Conservation (phyloP, 148 eudicot genomes). For the Chenopodium suecicum region DNA sequence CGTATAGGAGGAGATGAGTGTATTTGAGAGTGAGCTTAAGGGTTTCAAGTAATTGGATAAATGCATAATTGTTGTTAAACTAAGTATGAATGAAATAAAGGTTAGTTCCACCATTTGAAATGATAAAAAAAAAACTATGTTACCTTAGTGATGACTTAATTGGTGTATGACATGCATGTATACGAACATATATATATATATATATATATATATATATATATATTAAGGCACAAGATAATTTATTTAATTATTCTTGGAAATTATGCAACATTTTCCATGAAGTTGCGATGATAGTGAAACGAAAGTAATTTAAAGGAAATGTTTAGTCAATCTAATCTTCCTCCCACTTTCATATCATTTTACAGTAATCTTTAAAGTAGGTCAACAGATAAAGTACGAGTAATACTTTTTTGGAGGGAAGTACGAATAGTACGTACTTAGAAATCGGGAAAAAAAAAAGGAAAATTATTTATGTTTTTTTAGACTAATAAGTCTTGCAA, state of each 20-base stretch:
- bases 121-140: not conserved
- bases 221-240: not conserved
- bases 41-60: not conserved
- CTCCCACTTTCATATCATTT: not conserved
- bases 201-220: not conserved
- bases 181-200: not conserved
- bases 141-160: not conserved
- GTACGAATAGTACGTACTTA: too few relatives aligned
- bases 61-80: not conserved
- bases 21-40: not conserved
- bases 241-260: not conserved
- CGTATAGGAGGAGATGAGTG: not conserved
- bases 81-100: not conserved
- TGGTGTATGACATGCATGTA: not conserved
- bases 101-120: conserved; percentile 1
- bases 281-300: not conserved
- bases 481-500: too few relatives aligned
- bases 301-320: not conserved
- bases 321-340: not conserved
- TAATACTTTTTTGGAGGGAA: too few relatives aligned
- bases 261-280: not conserved
- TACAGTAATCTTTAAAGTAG: too few relatives aligned
- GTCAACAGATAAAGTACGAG: too few relatives aligned
- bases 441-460: too few relatives aligned
- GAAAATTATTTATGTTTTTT: too few relatives aligned